Conservation (phyloP, 176 grass and related monocot genomes). For the Juncus inflexus region DNA sequence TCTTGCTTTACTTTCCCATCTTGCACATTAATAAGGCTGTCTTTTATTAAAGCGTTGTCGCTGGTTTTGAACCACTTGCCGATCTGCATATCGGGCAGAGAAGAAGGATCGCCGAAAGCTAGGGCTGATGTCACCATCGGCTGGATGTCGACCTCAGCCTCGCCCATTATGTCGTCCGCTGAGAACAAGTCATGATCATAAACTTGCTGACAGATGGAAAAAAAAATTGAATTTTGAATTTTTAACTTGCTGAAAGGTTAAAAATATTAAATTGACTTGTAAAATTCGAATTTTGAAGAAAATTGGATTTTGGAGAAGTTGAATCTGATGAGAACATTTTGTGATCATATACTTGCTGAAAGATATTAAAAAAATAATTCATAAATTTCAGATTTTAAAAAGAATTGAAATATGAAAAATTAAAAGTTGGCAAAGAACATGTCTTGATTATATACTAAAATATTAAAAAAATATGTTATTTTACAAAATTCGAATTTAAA, state of each 20-base stretch:
- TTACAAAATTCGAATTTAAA: no score
- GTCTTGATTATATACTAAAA: no score
- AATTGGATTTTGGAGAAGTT: neutral
- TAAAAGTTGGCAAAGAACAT: no score
- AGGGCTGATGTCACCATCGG: slow-evolving; percentile 87
- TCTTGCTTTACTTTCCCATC: slow-evolving; percentile 80
- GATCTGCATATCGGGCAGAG: slow-evolving; percentile 78
- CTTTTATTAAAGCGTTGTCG: slow-evolving; percentile 76
- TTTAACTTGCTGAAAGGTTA: no score
- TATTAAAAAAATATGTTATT: no score
- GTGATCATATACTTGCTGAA: slow-evolving; percentile 89
- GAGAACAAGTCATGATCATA: slow-evolving; percentile 87
- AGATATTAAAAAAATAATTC: slow-evolving; percentile 15
- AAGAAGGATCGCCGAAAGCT: slow-evolving; percentile 73
- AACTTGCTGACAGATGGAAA: slow-evolving; percentile 62
- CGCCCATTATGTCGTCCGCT: slow-evolving; percentile 98
- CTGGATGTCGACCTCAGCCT: slow-evolving; percentile 90
- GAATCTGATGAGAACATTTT: slow-evolving; percentile 74
- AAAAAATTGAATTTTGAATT: neutral
- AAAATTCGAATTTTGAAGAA: no score
- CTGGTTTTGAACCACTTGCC: slow-evolving; percentile 92
- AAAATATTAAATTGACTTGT: no score
- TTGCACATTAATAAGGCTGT: slow-evolving; percentile 76
- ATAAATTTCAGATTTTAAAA: neutral
- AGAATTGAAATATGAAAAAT: no score